Evolutionary conservation across 495 filamentous ascomycete species (phyloP).

Genomic region (Durotheca rogersii): DNA sequence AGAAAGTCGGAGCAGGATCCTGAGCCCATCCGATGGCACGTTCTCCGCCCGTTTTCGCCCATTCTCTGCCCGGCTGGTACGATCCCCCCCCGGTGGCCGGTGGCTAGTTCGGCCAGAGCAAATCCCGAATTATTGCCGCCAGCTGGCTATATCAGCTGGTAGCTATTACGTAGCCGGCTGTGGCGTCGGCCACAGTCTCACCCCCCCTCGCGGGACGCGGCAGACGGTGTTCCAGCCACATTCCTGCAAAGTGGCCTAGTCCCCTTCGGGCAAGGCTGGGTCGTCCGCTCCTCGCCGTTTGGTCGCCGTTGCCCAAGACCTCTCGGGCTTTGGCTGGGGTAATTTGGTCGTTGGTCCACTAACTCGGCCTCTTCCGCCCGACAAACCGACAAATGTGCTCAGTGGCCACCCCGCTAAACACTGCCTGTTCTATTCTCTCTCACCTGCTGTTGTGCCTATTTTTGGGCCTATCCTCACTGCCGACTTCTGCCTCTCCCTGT

Average conservation of each 20-base stretch:
- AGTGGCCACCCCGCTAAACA: too few species aligned
- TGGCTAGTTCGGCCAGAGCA: background rate
- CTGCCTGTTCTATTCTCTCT: too few species aligned
- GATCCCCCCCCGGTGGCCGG: constrained; percentile 10
- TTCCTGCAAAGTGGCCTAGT: too few species aligned
- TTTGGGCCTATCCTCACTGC: too few species aligned
- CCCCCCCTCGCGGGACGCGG: too few species aligned
- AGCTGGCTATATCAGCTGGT: too few species aligned
- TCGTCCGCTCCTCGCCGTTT: constrained; percentile 28
- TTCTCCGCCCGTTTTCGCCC: too few species aligned
- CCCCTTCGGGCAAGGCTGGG: background rate
- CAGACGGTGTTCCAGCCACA: constrained; percentile 14
- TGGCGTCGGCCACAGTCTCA: too few species aligned
- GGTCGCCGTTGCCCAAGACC: constrained; percentile 13
- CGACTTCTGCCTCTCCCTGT: too few species aligned
- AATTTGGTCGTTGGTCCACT: constrained; percentile 2
- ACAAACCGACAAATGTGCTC: too few species aligned
- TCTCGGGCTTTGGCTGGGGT: constrained; percentile 22
- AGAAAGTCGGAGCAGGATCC: constrained; percentile 28
- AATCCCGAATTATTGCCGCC: constrained; percentile 30
- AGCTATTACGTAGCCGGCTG: too few species aligned
- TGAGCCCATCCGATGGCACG: constrained; percentile 30
- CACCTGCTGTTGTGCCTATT: too few species aligned
- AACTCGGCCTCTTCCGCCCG: constrained; percentile 25
- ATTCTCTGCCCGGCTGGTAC: constrained; percentile 15